phyloP scores from a whole-genome alignment of 495 filamentous ascomycete genomes.

The Penicillium subrubescens region DNA sequence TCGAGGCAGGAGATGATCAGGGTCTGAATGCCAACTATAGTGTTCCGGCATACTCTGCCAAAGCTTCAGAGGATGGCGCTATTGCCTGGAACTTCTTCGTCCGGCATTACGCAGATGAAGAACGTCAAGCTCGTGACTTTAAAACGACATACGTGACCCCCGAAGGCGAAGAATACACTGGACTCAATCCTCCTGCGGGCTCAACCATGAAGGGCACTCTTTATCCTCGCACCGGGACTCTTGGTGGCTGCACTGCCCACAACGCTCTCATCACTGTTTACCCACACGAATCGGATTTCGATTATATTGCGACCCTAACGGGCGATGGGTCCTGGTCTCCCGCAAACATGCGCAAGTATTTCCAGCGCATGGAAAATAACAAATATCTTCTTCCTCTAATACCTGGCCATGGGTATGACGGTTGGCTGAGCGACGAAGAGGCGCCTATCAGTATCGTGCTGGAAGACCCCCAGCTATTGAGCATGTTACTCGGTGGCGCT shows the following conservation, averaged over 20 bases:
- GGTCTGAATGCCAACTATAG: constrained; percentile 42
- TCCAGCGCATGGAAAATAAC: constrained; percentile 53
- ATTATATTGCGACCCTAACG: constrained; percentile 45
- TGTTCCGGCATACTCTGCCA: constrained; percentile 41
- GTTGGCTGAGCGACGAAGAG: constrained; percentile 56
- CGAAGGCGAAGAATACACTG: constrained; percentile 40
- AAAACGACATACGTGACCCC: constrained; percentile 49
- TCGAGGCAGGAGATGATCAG: constrained; percentile 67
- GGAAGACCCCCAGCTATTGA: constrained; percentile 54
- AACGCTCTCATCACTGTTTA: constrained; percentile 50
- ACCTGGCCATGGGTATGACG: constrained; percentile 58
- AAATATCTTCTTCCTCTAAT: constrained; percentile 46
- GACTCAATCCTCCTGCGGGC: constrained; percentile 40
- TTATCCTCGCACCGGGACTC: constrained; percentile 50
- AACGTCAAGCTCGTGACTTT: constrained; percentile 41
- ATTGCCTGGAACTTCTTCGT: constrained; percentile 53
- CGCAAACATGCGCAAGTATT: constrained; percentile 48
- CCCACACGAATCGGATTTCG: constrained; percentile 49
- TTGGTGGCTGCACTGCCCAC: constrained; percentile 50
- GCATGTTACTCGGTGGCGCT: constrained; percentile 51
- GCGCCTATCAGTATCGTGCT: constrained; percentile 51
- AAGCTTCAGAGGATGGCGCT: constrained; percentile 41
- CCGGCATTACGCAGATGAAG: constrained; percentile 45
- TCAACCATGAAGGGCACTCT: constrained; percentile 43
- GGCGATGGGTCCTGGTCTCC: constrained; percentile 46